Percentiles rank a stretch among this genome's conserved stretches.
Evolutionary conservation across 495 filamentous ascomycete genomes (phyloP).

Genomic region (Penicillium crystallinum): DNA sequence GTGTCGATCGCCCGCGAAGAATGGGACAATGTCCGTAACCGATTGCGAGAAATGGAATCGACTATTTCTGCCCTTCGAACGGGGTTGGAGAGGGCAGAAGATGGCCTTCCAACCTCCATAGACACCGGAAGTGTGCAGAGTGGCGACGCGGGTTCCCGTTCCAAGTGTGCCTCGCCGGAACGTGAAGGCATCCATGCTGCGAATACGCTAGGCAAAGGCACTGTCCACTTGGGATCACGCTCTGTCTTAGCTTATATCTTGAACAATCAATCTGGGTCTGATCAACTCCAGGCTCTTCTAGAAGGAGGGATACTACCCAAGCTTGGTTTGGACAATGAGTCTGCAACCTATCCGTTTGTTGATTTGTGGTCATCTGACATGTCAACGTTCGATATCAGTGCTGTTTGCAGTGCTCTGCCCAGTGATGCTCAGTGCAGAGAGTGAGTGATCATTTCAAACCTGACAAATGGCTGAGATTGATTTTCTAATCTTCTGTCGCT

Average conservation of each 20-base stretch:
- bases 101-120: slow-evolving; percentile 21
- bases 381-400: slow-evolving; percentile 64
- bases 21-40: slow-evolving; percentile 43
- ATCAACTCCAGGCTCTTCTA: slow-evolving; percentile 60
- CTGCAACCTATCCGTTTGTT: slow-evolving; percentile 74
- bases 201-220: slow-evolving; percentile 51
- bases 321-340: slow-evolving; percentile 75
- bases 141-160: slow-evolving; percentile 45
- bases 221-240: slow-evolving; percentile 53
- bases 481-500: not conserved
- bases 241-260: slow-evolving; percentile 57
- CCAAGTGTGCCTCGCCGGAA: slow-evolving; percentile 39
- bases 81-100: slow-evolving; percentile 37
- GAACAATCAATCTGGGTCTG: slow-evolving; percentile 58
- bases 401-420: slow-evolving; percentile 67
- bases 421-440: slow-evolving; percentile 58
- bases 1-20: slow-evolving; percentile 43
- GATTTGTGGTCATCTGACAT: slow-evolving; percentile 60
- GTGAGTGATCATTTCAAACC: slow-evolving; percentile 38
- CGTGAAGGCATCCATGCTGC: slow-evolving; percentile 50
- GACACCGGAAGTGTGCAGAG: slow-evolving; percentile 55
- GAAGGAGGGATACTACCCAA: slow-evolving; percentile 76
- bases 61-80: slow-evolving; percentile 38
- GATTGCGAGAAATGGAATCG: slow-evolving; percentile 40
- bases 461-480: too few species aligned